Base-by-base conservation (phyloP, 1,139 yeast genomes). In the Suzukiozyma palmioleophila region DNA sequence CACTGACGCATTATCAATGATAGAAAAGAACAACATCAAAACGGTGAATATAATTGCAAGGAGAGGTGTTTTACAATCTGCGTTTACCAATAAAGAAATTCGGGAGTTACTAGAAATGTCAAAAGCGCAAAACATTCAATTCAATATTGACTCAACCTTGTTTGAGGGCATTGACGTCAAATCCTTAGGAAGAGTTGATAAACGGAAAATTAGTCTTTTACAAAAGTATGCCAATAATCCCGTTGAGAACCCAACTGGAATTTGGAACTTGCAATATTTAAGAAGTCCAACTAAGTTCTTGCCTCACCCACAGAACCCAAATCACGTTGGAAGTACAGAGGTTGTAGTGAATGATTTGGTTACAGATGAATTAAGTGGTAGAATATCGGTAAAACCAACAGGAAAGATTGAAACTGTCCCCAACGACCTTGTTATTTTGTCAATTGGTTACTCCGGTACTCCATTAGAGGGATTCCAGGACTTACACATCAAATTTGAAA, bases 11-110 rank as follows among this genome's bases (percentile, higher is more conserved):
- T 61, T 84, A 18, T 67, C 69, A 3, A 57, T 62, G 7, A 65
- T 94, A 40, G 56, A 63, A 32, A 54, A 56, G 10, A 79, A 87
- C 37, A 65, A 61, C 0, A 81, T 92, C 10, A 66, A 75, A 46
- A 69, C 72, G 11, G 88, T 92, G 7, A 74, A 76, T 40, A 77
- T 94, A 18, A 82, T 87, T 29, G 98, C 90, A 1, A 75, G 99
- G 49, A 73, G 97, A 54, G 97, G 97, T 1, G 65, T 89, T 22
- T 54, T 79, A 34, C 84, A 86, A 51, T 83, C 95, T 33, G 95
- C 96, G 13, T 92, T 90, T 59, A 84, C 97, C 2, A 90, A 88
- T 51, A 92, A 89, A 56, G 99, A 92, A 59, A 71, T 92, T 14
- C 73, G 97, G 50, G 98, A 92, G 54, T 66, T 92, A 33, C 66